Evolutionary conservation across 495 filamentous ascomycete species (phyloP), one percentile per base, ranked within the genome.

Genomic region (Emericellopsis terricola): DNA sequence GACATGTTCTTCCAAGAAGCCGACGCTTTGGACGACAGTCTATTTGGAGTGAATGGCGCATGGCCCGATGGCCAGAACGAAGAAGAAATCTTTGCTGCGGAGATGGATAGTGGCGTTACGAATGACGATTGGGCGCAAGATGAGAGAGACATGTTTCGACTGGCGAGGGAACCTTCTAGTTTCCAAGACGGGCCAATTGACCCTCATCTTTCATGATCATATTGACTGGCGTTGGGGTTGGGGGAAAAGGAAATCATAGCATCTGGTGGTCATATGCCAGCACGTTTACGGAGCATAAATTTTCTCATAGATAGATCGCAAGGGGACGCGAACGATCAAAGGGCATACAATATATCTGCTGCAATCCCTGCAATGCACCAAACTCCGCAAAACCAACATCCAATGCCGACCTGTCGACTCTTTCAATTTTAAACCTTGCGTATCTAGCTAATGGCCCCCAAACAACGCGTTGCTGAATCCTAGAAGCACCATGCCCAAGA

Each of bases 401-500:
- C 23, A 6, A 6, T 11, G 6, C 23, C 23, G 6, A 26, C 6
- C 6, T 11, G 6, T 11, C 23, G 6, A 6, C 23, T 11, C 11
- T 26, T 26, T 26, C 6, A 26, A 26, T 6, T 26, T 11, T 11
- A 26, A 26, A 6, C 11, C 23, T 26, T 6, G 23, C 23, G 11
- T 11, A 26, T 26, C 23, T 11, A 6, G 6, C 23, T 26, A 37
- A 15, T 37, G 27, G 1, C 27, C 35, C 11, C 19, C 43, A 14
- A 55, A 52, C 3, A 97, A 60, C 10, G 85, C 91, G 56, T 76
- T 81, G 52, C 83, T 92, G 15, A 84, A 34, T 0, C 86, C 91
- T 60, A 97, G 61, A 32, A 97, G 52, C 0, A 69, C 75, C 85
- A 97, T 97, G 5, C 89, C 89, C 15, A 77, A 54, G 50, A 96